Percentiles rank a stretch among this genome's conserved stretches.
These are phyloP conservation scores for Rhizomucor miehei DNA, from an alignment of 371 early-diverging fungal genomes.

Conservation along the genomic window DNA sequence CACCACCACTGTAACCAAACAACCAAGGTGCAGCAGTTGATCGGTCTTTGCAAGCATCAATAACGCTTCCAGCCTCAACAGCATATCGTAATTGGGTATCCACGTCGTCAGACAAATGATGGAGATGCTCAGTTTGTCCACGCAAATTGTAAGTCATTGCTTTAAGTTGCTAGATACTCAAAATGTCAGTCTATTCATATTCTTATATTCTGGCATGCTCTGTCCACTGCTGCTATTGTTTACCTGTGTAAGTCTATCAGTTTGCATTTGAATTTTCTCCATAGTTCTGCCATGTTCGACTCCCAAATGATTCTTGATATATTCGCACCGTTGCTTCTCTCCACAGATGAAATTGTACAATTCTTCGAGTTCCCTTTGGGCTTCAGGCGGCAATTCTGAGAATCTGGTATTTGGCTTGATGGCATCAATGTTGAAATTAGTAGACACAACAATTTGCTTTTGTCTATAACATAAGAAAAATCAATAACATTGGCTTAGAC, in stretches of 20 bases:
- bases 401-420: slow-evolving; percentile 35
- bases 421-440: slow-evolving; percentile 44
- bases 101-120: slow-evolving; percentile 26
- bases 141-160: slow-evolving; percentile 31
- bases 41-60: slow-evolving; percentile 39
- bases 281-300: slow-evolving; percentile 29
- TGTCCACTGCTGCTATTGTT: not conserved
- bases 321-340: slow-evolving; percentile 38
- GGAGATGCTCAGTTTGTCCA: slow-evolving; percentile 21
- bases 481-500: no score
- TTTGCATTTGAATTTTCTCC: slow-evolving; percentile 20
- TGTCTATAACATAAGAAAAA: slow-evolving; percentile 21
- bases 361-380: slow-evolving; percentile 40
- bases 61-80: slow-evolving; percentile 31
- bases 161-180: slow-evolving; percentile 30
- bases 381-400: slow-evolving; percentile 42
- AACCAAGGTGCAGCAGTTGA: slow-evolving; percentile 34
- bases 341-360: slow-evolving; percentile 35
- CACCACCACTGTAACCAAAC: slow-evolving; percentile 37
- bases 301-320: slow-evolving; percentile 29
- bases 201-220: not conserved
- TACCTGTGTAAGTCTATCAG: slow-evolving; percentile 34
- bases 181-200: not conserved
- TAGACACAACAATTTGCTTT: slow-evolving; percentile 31
- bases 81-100: slow-evolving; percentile 36